phyloP scores from a whole-genome alignment of 2,329 filamentous ascomycete genomes.

The Dactylellina haptotyla region DNA sequence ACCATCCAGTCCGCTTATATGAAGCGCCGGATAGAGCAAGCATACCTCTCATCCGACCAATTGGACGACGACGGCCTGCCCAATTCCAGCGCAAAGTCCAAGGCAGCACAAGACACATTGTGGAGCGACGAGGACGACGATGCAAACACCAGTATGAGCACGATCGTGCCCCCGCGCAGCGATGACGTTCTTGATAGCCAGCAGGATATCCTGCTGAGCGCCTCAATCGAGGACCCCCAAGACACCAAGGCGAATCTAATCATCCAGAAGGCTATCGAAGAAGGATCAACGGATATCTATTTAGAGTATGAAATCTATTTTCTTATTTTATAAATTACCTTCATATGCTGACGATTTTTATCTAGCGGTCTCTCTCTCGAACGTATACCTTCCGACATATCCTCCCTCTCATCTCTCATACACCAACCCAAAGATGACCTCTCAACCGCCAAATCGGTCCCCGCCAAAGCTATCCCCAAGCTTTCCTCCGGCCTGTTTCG shows the following conservation, averaged over 20 bases:
- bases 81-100: conserved; percentile 5
- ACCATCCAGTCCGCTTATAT: conserved; percentile 7
- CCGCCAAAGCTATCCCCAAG: neutral
- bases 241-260: conserved; percentile 31
- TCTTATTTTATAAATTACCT: too few relatives aligned
- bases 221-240: neutral
- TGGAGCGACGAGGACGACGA: conserved; percentile 15
- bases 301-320: neutral
- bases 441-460: neutral
- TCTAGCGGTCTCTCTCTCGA: conserved; percentile 20
- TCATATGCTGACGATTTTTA: neutral
- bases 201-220: neutral
- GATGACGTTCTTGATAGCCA: conserved; percentile 13
- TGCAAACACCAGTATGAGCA: conserved; percentile 25
- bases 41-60: conserved; percentile 12
- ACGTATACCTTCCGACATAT: conserved; percentile 22
- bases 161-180: conserved; percentile 20
- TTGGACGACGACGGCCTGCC: conserved; percentile 20
- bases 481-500: neutral
- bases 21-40: neutral
- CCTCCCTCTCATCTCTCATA: conserved; percentile 27
- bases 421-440: conserved; percentile 21
- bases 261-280: conserved; percentile 37
- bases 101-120: neutral
- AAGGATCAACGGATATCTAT: conserved; percentile 16